Evolutionary conservation across 2,329 filamentous ascomycete genomes (phyloP).

Genomic region (Pseudogymnoascus pannorum): DNA sequence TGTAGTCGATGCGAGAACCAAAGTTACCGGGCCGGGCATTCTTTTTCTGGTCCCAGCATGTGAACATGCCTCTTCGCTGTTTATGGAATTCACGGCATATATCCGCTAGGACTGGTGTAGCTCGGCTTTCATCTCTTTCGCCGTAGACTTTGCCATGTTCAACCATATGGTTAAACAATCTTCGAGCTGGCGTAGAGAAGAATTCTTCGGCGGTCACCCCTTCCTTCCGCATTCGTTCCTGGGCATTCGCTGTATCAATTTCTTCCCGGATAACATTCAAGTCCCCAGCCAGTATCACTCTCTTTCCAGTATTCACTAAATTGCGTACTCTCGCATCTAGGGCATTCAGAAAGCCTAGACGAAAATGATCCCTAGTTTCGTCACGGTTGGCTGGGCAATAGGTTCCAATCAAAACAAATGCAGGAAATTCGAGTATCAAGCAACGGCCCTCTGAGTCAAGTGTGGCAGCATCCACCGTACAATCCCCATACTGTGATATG

Average conservation of each 20-base stretch:
- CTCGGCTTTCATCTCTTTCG: slow-evolving; percentile 59
- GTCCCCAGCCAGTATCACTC: slow-evolving; percentile 80
- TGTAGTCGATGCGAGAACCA: slow-evolving; percentile 87
- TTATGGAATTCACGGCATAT: slow-evolving; percentile 77
- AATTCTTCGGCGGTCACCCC: slow-evolving; percentile 64
- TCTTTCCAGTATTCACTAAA: slow-evolving; percentile 69
- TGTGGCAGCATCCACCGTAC: slow-evolving; percentile 58
- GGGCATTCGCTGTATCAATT: slow-evolving; percentile 68
- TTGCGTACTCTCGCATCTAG: slow-evolving; percentile 83
- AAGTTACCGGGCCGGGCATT: slow-evolving; percentile 95
- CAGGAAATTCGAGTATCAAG: slow-evolving; percentile 85
- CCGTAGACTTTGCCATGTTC: slow-evolving; percentile 63
- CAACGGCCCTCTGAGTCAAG: slow-evolving; percentile 91
- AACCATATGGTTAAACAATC: slow-evolving; percentile 80
- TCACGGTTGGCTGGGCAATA: slow-evolving; percentile 90
- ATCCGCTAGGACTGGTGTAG: slow-evolving; percentile 71
- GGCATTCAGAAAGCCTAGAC: slow-evolving; percentile 69
- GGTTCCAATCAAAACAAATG: slow-evolving; percentile 86
- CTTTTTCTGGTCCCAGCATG: slow-evolving; percentile 91
- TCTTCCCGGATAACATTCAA: slow-evolving; percentile 64
- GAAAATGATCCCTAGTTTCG: slow-evolving; percentile 74
- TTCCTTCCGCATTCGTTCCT: slow-evolving; percentile 65
- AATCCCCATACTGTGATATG: slow-evolving; percentile 54
- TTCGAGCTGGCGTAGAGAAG: slow-evolving; percentile 61
- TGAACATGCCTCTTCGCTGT: slow-evolving; percentile 81